Conservation (phyloP, 2,329 filamentous ascomycete species). For the Grosmannia huntii region DNA sequence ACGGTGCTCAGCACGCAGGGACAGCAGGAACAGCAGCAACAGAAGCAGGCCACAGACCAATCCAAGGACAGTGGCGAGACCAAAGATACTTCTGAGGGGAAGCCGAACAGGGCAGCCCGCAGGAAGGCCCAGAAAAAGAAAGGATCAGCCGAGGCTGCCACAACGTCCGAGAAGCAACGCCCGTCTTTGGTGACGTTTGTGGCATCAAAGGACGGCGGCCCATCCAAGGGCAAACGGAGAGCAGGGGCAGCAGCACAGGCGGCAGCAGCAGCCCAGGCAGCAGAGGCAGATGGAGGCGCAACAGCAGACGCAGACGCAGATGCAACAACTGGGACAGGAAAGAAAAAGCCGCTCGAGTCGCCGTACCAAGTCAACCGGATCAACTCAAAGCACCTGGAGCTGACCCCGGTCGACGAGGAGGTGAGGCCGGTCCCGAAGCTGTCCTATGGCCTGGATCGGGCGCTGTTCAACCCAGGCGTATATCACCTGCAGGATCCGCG, state of each 20-base stretch:
- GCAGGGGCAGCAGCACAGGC: too few species aligned
- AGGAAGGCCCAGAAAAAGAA: slow-evolving; percentile 5
- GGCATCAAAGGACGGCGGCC: too few species aligned
- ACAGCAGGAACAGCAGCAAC: slow-evolving; percentile 9
- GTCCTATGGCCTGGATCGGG: slow-evolving; percentile 66
- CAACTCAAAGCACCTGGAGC: slow-evolving; percentile 14
- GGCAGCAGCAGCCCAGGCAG: background rate
- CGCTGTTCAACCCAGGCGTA: slow-evolving; percentile 91
- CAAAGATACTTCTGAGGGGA: background rate
- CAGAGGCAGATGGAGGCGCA: background rate
- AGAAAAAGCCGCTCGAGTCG: background rate
- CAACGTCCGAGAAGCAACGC: background rate
- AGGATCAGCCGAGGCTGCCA: background rate
- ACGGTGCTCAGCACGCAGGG: slow-evolving; percentile 22
- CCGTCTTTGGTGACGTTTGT: too few species aligned
- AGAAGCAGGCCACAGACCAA: background rate
- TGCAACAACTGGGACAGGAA: background rate
- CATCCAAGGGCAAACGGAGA: too few species aligned
- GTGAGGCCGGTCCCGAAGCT: slow-evolving; percentile 43
- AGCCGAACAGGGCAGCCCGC: background rate
- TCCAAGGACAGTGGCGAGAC: background rate
- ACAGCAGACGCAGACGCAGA: background rate
- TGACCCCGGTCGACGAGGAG: slow-evolving; percentile 20
- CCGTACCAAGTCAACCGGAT: slow-evolving; percentile 14
- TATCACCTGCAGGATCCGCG: slow-evolving; percentile 83